phyloP scores from a whole-genome alignment of 2,329 filamentous ascomycete genomes.

The Pseudocercospora ulei region DNA sequence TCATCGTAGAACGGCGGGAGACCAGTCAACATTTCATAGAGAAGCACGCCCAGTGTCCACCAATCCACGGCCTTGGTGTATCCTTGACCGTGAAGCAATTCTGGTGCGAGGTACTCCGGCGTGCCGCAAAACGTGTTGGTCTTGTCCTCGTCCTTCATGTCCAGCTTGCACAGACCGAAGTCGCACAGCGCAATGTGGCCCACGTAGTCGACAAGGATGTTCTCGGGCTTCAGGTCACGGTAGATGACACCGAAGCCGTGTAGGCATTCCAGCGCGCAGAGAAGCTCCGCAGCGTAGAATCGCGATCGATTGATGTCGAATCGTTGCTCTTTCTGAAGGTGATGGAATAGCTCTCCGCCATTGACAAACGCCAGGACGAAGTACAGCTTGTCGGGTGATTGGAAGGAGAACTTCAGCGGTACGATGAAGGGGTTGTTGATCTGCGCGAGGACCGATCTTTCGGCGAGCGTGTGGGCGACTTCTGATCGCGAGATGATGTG shows the following conservation, averaged over 20 bases:
- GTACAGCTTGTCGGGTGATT: conserved; percentile 96
- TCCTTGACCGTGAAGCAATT: conserved; percentile 82
- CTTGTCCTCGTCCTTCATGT: conserved; percentile 98
- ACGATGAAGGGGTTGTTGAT: conserved; percentile 99
- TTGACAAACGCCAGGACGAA: conserved; percentile 96
- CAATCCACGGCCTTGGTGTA: conserved; percentile 98
- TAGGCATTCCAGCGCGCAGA: conserved; percentile 89
- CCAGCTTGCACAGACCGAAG: conserved; percentile 94
- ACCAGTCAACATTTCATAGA: conserved; percentile 98
- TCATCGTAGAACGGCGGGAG: conserved; percentile 97
- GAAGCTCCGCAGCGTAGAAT: conserved; percentile 92
- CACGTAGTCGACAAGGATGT: conserved; percentile 94
- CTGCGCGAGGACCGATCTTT: conserved; percentile 94
- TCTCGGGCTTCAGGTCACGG: conserved; percentile 92
- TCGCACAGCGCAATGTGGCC: conserved; percentile 97
- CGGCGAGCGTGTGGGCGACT: conserved; percentile 90
- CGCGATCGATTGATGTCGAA: conserved; percentile 95
- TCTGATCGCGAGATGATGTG: conserved; percentile 98
- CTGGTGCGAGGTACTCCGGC: conserved; percentile 91
- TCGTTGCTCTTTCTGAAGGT: conserved; percentile 89
- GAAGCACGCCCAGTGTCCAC: conserved; percentile 94
- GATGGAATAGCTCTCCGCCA: conserved; percentile 93
- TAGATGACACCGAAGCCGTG: conserved; percentile 99
- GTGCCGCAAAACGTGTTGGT: conserved; percentile 98
- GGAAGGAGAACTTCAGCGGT: conserved; percentile 96